Conservation (phyloP, 1,284 basidiomycete species). For the Tetrapyrgos nigripes region DNA sequence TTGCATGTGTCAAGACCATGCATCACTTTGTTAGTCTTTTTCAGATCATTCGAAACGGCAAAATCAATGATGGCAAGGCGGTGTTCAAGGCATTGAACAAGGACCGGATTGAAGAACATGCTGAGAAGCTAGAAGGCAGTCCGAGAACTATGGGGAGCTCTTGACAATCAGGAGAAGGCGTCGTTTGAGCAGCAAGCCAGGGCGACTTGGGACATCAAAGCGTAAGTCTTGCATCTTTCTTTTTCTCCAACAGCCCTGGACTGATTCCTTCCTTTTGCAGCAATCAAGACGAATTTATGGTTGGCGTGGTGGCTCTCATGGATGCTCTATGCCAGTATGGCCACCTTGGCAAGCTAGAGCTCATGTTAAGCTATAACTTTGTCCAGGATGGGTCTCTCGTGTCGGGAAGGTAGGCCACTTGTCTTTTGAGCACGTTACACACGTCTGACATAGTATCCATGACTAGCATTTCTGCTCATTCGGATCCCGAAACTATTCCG, state of each 20-base stretch:
- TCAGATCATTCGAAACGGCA: background rate
- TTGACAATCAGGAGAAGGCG: background rate
- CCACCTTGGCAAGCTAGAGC: background rate
- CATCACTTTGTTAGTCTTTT: background rate
- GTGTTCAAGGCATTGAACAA: background rate
- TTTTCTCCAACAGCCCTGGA: no score
- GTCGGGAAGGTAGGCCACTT: background rate
- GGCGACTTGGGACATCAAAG: background rate
- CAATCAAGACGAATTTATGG: background rate
- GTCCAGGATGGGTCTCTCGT: background rate
- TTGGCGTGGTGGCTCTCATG: background rate
- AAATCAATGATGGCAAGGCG: conserved; percentile 1
- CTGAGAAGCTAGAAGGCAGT: background rate
- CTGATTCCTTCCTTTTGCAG: no score
- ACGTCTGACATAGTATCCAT: background rate
- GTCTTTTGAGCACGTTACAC: background rate
- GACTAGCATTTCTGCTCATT: no score
- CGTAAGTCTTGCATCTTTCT: background rate
- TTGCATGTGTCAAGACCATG: background rate
- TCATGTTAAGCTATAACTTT: background rate
- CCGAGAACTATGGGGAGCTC: no score
- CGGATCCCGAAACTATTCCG: background rate
- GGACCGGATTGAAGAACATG: background rate
- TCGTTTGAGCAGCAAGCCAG: background rate
- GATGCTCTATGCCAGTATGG: background rate